Evolutionary conservation across 2,329 filamentous ascomycete species (phyloP).

Genomic region (Exophiala oligosperma): DNA sequence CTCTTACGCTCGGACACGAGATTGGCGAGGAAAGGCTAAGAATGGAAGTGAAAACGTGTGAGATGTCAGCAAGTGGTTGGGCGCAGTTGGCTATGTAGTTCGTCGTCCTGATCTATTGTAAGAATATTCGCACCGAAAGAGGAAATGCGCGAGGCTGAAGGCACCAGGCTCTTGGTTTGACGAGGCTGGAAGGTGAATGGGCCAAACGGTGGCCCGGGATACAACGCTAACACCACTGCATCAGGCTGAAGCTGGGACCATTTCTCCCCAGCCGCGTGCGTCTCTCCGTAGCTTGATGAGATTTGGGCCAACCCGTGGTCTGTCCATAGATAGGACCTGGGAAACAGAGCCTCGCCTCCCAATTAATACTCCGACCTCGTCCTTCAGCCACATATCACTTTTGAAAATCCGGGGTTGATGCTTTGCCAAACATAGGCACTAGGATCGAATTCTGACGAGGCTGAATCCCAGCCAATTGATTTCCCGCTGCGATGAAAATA

Average conservation of each 20-base stretch:
- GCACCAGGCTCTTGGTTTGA: slow-evolving; percentile 2
- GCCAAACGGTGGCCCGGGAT: background rate
- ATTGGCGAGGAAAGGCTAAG: background rate
- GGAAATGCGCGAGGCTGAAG: background rate
- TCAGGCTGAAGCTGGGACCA: background rate
- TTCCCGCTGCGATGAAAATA: background rate
- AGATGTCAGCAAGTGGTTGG: background rate
- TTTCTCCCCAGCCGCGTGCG: background rate
- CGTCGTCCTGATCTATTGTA: background rate
- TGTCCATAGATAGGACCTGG: background rate
- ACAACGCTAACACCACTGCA: background rate
- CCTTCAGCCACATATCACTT: background rate
- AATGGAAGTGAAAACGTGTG: background rate
- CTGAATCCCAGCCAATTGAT: background rate
- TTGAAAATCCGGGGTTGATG: background rate
- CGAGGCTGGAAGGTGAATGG: slow-evolving; percentile 12
- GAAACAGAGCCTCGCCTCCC: too few relatives aligned
- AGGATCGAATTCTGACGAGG: too few relatives aligned
- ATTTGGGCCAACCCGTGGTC: background rate
- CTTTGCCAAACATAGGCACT: background rate
- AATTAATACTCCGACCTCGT: too few relatives aligned
- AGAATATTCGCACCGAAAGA: background rate
- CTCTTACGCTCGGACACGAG: background rate
- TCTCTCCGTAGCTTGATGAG: background rate
- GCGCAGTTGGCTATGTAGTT: background rate